Evolutionary conservation across 2,329 filamentous ascomycete genomes (phyloP).

Genomic region (Sporothrix schenckii): DNA sequence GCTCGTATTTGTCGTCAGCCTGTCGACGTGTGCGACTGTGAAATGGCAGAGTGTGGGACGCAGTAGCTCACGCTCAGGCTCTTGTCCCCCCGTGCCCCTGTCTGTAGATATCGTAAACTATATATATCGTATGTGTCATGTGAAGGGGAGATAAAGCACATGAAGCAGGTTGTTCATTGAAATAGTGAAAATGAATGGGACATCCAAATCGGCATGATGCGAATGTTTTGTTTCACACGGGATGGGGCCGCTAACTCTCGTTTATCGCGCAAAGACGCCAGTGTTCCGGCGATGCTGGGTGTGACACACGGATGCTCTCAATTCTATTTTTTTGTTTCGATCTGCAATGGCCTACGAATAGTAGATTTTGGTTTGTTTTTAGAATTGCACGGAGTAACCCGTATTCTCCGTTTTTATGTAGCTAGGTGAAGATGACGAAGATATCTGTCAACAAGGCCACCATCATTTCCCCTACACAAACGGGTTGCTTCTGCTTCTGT

Average conservation of each 20-base stretch:
- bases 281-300: background rate
- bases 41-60: slow-evolving; percentile 16
- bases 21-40: slow-evolving; percentile 10
- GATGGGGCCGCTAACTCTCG: background rate
- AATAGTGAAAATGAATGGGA: background rate
- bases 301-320: background rate
- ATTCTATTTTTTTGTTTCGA: slow-evolving; percentile 20
- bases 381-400: background rate
- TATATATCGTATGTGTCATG: background rate
- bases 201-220: background rate
- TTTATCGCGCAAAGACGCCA: slow-evolving; percentile 13
- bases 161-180: background rate
- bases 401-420: slow-evolving; percentile 3
- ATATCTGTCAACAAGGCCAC: background rate
- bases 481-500: no score
- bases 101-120: background rate
- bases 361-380: background rate
- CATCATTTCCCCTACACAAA: no score
- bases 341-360: background rate
- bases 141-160: background rate
- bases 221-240: slow-evolving; percentile 1
- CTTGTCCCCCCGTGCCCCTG: background rate
- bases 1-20: slow-evolving; percentile 13
- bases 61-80: background rate
- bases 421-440: background rate